These are phyloP conservation scores for Cucumis hystrix DNA, from an alignment of 306 rosid genomes.

Conservation along the genomic window DNA sequence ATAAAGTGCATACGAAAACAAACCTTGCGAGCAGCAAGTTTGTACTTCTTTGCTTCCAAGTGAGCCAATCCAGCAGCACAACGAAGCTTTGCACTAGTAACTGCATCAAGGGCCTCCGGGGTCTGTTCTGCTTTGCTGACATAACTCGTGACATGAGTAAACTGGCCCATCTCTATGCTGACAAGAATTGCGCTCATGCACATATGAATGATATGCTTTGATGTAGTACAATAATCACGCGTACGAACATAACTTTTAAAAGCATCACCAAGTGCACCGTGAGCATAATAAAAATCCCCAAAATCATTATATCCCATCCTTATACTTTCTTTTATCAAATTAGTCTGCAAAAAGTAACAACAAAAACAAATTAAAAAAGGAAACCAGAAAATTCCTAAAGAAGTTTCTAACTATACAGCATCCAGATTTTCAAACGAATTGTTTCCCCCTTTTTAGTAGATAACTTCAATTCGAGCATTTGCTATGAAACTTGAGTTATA, in stretches of 20 bases:
- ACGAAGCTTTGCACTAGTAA: slow-evolving; percentile 50
- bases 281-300: slow-evolving; percentile 89
- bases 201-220: slow-evolving; percentile 93
- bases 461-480: background rate
- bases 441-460: background rate
- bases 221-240: slow-evolving; percentile 93
- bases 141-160: slow-evolving; percentile 84
- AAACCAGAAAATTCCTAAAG: background rate
- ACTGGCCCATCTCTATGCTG: slow-evolving; percentile 99
- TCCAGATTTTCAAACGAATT: background rate
- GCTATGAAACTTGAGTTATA: background rate
- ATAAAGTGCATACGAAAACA: slow-evolving; percentile 10
- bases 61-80: slow-evolving; percentile 96
- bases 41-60: slow-evolving; percentile 89
- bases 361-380: background rate
- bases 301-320: slow-evolving; percentile 99
- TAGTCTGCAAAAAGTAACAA: slow-evolving; percentile 46
- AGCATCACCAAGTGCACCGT: slow-evolving; percentile 83
- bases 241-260: slow-evolving; percentile 88
- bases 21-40: slow-evolving; percentile 99
- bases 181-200: slow-evolving; percentile 87
- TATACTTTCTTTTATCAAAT: slow-evolving; percentile 95
- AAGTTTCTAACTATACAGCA: background rate
- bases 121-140: slow-evolving; percentile 84
- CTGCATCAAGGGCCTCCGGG: slow-evolving; percentile 45